A percentile compares a stretch with the other conserved stretches of the same genome.
Conservation (phyloP, 1,284 basidiomycete genomes). For the Cystobasidium slooffiae region DNA sequence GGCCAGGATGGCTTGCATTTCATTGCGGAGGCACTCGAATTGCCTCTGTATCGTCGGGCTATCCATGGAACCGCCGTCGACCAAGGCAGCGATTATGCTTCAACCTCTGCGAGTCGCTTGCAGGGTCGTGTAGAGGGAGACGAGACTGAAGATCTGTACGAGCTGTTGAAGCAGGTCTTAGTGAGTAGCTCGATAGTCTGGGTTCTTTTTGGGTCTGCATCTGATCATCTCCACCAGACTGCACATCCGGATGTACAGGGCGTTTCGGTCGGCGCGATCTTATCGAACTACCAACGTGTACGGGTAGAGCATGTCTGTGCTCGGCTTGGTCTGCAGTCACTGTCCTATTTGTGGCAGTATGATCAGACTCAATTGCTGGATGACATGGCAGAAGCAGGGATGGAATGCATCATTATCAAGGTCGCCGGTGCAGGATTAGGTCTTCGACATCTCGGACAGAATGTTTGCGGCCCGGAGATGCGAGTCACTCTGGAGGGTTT, state of each 20-base stretch:
- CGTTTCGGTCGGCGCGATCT: slow-evolving; percentile 92
- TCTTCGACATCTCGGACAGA: slow-evolving; percentile 74
- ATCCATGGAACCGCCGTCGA: slow-evolving; percentile 83
- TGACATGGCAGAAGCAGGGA: slow-evolving; percentile 81
- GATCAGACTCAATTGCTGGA: slow-evolving; percentile 79
- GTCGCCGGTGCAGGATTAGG: slow-evolving; percentile 92
- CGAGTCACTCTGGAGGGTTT: slow-evolving; percentile 73
- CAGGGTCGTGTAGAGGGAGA: slow-evolving; percentile 70
- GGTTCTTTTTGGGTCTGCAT: not conserved
- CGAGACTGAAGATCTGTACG: slow-evolving; percentile 93
- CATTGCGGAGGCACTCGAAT: slow-evolving; percentile 79
- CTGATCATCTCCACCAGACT: slow-evolving; percentile 59
- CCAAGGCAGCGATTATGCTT: slow-evolving; percentile 82
- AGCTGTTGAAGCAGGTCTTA: slow-evolving; percentile 77
- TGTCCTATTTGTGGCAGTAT: slow-evolving; percentile 94
- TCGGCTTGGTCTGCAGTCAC: slow-evolving; percentile 76
- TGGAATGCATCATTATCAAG: slow-evolving; percentile 89
- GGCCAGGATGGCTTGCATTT: slow-evolving; percentile 91
- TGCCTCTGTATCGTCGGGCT: slow-evolving; percentile 80
- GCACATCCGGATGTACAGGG: slow-evolving; percentile 82
- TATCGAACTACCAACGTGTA: slow-evolving; percentile 96
- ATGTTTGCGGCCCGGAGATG: slow-evolving; percentile 62
- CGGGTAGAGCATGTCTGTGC: slow-evolving; percentile 94
- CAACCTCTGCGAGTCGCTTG: slow-evolving; percentile 54
- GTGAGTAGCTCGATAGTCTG: slow-evolving; percentile 59